Percentiles rank a stretch among this genome's conserved stretches.
Evolutionary conservation across 495 filamentous ascomycete genomes (phyloP).

Genomic region (Friedmanniomyces simplex): DNA sequence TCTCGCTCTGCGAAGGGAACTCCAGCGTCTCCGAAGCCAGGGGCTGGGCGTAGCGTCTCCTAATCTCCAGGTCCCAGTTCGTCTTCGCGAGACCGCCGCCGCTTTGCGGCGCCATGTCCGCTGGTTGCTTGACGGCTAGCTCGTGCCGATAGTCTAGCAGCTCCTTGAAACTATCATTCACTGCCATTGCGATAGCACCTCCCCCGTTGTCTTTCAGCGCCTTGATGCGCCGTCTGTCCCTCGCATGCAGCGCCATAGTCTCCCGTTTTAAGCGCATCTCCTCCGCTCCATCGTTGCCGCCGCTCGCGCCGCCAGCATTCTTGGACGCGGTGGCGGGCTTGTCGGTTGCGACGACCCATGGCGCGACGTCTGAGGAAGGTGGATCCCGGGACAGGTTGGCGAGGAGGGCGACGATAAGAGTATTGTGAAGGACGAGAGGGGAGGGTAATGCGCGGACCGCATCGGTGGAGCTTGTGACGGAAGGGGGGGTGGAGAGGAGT

Average conservation of each 20-base stretch:
- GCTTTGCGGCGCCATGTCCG: conserved; percentile 1
- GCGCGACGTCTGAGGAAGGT: conserved; percentile 72
- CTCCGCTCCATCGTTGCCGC: conserved; percentile 77
- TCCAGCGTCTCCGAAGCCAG: conserved; percentile 83
- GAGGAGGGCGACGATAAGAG: conserved; percentile 73
- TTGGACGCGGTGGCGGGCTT: conserved; percentile 76
- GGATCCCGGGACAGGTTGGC: conserved; percentile 79
- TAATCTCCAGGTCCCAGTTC: conserved; percentile 68
- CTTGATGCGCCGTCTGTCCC: conserved; percentile 62
- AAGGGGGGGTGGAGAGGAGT: conserved; percentile 43
- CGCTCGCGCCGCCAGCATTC: conserved; percentile 38
- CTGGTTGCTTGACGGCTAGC: conserved; percentile 13
- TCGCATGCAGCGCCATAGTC: conserved; percentile 79
- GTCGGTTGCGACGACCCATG: conserved; percentile 92
- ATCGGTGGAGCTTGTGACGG: conserved; percentile 9
- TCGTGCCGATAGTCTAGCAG: conserved; percentile 14
- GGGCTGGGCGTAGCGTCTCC: conserved; percentile 80
- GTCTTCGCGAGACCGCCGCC: conserved; percentile 12
- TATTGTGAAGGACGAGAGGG: conserved; percentile 83
- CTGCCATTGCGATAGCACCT: background rate
- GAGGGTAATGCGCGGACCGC: conserved; percentile 39
- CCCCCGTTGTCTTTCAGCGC: conserved; percentile 4
- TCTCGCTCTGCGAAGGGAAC: conserved; percentile 72
- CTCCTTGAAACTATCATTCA: conserved; percentile 6
- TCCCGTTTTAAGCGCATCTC: conserved; percentile 82